Evolutionary conservation across 352 stramenopile genomes (phyloP), one percentile per base, ranked within the genome.

Genomic region (Pythium diclinum): DNA sequence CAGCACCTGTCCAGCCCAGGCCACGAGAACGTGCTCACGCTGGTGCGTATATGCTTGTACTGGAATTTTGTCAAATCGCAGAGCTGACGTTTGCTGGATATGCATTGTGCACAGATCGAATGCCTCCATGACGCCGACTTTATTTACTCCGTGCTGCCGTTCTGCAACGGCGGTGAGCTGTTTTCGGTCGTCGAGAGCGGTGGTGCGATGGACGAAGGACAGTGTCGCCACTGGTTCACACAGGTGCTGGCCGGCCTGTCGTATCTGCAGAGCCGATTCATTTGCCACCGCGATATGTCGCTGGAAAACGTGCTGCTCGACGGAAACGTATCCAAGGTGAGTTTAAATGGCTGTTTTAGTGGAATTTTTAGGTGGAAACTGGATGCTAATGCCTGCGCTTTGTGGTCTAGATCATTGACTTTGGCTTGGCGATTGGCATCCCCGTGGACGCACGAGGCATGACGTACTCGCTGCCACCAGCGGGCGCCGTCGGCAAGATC

Each of bases 241-340:
- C 85, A 94, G 75, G 81, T 94, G 33, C 69, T 94, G 6, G 79
- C 81, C 3, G 85, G 85, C 0, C 62, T 94, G 33, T 92, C 85
- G 13, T 95, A 91, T 61, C 53, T 95, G 40, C 86, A 95, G 64
- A 91, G 81, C 51, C 80, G 77, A 59, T 92, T 87, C 72, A 93
- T 92, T 76, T 92, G 83, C 68, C 86, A 95, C 68, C 86, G 86
- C 51, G 86, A 95, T 71, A 95, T 95, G 83, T 94, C 85, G 59
- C 63, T 94, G 58, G 85, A 94, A 71, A 94, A 94, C 60, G 84
- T 94, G 17, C 63, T 95, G 25, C 81, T 95, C 44, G 84, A 95
- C 59, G 84, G 84, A 61, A 77, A 92, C 61, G 86, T 81, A 4
- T 91, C 85, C 57, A 94, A 92, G 78, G 85, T 94, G 71, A 21